These are phyloP conservation scores for Neurospora sp. DNA, from an alignment of 495 filamentous ascomycete species.

Conservation along the genomic window DNA sequence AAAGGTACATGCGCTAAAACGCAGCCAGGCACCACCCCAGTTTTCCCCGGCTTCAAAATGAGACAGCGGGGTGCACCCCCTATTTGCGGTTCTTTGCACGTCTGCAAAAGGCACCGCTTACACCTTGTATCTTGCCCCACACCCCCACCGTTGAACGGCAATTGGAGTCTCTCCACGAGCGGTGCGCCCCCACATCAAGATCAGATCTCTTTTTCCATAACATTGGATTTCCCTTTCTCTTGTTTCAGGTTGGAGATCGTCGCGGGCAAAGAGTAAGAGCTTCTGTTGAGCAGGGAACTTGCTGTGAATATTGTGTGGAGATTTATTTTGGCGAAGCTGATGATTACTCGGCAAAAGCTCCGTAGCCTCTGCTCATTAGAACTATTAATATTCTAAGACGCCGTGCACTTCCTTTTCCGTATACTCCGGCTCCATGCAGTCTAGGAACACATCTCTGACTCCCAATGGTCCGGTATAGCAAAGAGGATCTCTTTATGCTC, in stretches of 20 bases:
- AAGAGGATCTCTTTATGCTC: background rate
- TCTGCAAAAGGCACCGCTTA: background rate
- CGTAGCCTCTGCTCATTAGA: background rate
- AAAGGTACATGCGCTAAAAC: background rate
- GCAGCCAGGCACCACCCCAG: background rate
- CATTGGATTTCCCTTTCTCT: background rate
- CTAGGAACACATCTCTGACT: background rate
- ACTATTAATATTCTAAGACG: background rate
- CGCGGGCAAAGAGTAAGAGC: background rate
- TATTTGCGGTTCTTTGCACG: background rate
- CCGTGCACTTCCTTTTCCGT: background rate
- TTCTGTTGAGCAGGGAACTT: too few relatives aligned
- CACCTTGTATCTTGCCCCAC: background rate
- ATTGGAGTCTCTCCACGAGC: background rate
- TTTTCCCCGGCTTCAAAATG: background rate
- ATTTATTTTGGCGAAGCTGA: background rate
- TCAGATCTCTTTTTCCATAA: background rate
- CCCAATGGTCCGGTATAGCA: background rate
- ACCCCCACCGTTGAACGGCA: background rate
- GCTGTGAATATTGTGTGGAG: background rate
- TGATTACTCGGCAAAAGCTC: background rate
- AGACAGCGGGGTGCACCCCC: background rate
- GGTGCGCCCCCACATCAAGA: background rate
- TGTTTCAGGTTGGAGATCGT: background rate
- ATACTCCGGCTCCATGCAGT: background rate